Conservation (phyloP, 1,139 yeast species). For the Maudiozyma humilis region DNA sequence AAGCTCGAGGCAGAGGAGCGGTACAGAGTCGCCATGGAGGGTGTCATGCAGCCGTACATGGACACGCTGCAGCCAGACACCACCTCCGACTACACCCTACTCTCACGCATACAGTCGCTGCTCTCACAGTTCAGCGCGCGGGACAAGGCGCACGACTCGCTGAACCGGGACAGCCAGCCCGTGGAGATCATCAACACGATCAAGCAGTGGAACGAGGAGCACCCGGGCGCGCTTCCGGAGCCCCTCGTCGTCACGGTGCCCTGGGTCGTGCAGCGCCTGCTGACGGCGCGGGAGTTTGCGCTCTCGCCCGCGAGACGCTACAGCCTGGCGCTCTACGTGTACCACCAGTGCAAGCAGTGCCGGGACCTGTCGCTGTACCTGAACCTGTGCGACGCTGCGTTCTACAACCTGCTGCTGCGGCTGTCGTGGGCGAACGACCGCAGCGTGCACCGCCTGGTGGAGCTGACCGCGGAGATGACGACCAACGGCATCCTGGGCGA, state of each 20-base stretch:
- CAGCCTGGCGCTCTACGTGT: slow-evolving; percentile 21
- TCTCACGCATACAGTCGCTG: slow-evolving; percentile 13
- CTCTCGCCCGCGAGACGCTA: slow-evolving; percentile 25
- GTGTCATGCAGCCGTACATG: slow-evolving; percentile 20
- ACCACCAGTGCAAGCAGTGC: slow-evolving; percentile 22
- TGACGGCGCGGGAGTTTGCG: slow-evolving; percentile 10
- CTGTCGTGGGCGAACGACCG: slow-evolving; percentile 27
- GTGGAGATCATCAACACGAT: slow-evolving; percentile 17
- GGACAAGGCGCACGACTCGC: slow-evolving; percentile 8
- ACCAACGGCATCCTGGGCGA: slow-evolving; percentile 29
- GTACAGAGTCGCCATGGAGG: slow-evolving; percentile 18
- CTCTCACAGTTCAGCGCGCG: slow-evolving; percentile 14
- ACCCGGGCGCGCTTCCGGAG: slow-evolving; percentile 19
- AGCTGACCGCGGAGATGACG: slow-evolving; percentile 26
- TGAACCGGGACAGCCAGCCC: slow-evolving; percentile 1
- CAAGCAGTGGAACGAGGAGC: slow-evolving; percentile 7
- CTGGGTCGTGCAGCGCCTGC: slow-evolving; percentile 17
- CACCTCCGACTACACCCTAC: slow-evolving; percentile 23
- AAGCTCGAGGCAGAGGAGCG: slow-evolving; percentile 20
- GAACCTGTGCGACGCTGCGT: slow-evolving; percentile 26
- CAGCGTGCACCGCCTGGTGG: slow-evolving; percentile 19
- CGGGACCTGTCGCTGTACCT: slow-evolving; percentile 24
- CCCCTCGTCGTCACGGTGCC: slow-evolving; percentile 27
- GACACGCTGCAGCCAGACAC: slow-evolving; percentile 10
- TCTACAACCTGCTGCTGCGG: slow-evolving; percentile 25